Evolutionary conservation across 1,139 yeast genomes (phyloP), one percentile per base, ranked within the genome.

Genomic region (Candida gigantensis): DNA sequence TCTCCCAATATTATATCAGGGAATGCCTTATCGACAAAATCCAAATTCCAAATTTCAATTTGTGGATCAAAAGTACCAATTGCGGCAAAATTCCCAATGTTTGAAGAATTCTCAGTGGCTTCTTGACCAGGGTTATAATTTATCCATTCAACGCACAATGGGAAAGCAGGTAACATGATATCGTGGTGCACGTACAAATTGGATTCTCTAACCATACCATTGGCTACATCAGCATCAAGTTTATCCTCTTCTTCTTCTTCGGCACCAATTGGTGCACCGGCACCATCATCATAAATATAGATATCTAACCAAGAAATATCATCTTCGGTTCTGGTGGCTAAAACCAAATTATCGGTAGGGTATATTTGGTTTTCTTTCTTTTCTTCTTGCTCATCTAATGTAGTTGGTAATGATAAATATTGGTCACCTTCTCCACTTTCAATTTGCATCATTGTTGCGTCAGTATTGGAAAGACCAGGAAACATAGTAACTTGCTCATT

Each of bases 41-140:
- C 98, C 52, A 92, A 71, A 62, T 92, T 88, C 98, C 98, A 94
- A 43, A 92, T 74, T 63, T 92, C 99, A 60, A 92, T 92, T 56
- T 86, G 95, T 26, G 98, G 98, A 52, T 92, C 98, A 60, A 92
- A 90, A 1, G 98, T 87, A 57, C 98, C 97, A 45, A 92, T 73
- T 10, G 98, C 98, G 2, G 95, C 97, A 61, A 86, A 88, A 59
- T 89, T 92, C 7, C 95, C 97, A 27, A 81, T 67, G 44, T 77
- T 74, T 24, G 57, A 59, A 8, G 57, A 56, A 28, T 59, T 50
- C 25, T 17, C 17, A 2, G 45, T 55, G n/a, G 55, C 65, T 23
- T 58, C 64, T 35, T 49, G 50, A 7, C 72, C 74, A 21, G 90
- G 88, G 48, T 73, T 75, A 59, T 76, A 85, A 60, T 88, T 85